Conservation (phyloP, 192 early-diverging fungal genomes). For the Coemansia sp. region DNA sequence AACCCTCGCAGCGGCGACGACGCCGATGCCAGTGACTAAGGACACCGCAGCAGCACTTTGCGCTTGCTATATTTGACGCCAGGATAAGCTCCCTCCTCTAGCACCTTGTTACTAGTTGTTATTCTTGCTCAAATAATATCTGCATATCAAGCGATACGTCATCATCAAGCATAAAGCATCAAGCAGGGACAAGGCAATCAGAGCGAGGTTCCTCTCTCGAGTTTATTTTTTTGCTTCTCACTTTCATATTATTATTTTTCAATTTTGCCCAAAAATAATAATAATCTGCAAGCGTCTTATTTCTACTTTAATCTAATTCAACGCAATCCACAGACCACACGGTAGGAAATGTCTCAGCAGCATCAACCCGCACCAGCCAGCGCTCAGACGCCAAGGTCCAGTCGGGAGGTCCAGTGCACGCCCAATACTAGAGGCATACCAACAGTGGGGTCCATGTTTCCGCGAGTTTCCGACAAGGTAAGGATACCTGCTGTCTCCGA, state of each 20-base stretch:
- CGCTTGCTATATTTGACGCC: background rate
- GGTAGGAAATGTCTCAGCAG: background rate
- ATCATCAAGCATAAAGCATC: background rate
- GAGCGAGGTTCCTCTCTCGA: background rate
- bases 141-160: background rate
- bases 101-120: background rate
- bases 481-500: background rate
- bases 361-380: constrained; percentile 9
- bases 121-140: too few species aligned
- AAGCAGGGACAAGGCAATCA: too few species aligned
- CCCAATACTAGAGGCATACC: background rate
- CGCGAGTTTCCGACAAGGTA: constrained; percentile 34
- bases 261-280: background rate
- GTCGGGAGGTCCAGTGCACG: constrained; percentile 1
- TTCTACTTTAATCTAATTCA: background rate
- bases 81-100: background rate
- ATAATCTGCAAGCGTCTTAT: background rate
- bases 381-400: constrained; percentile 1
- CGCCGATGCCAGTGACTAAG: background rate
- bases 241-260: background rate
- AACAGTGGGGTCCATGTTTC: constrained; percentile 13
- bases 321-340: background rate
- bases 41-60: background rate
- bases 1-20: constrained; percentile 25
- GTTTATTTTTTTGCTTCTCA: background rate